Conservation (phyloP, 768 basidiomycete species). For the Phlegmacium glaucopus region DNA sequence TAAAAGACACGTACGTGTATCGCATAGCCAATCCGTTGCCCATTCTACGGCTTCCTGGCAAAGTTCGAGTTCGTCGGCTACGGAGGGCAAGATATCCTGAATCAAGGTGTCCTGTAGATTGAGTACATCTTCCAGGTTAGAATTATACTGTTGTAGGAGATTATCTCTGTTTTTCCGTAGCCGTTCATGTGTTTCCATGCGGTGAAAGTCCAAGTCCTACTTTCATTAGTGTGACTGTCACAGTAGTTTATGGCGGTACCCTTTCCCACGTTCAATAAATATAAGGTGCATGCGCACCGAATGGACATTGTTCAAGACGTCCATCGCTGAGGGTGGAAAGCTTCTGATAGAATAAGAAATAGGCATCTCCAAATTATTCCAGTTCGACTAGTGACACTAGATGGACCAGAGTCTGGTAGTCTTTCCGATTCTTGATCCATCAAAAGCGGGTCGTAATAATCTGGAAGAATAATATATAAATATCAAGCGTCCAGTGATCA, state of each 20-base stretch:
- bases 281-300: neutral
- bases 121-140: conserved; percentile 43
- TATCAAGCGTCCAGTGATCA: neutral
- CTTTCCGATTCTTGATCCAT: too few species aligned
- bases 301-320: too few species aligned
- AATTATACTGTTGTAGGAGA: conserved; percentile 47
- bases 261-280: conserved; percentile 17
- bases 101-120: conserved; percentile 50
- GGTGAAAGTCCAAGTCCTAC: neutral
- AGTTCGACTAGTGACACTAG: too few species aligned
- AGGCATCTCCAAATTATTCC: conserved; percentile 2
- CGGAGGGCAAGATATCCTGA: conserved; percentile 55
- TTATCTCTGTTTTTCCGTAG: conserved; percentile 44
- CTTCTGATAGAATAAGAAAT: conserved; percentile 5
- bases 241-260: neutral
- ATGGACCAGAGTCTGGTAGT: too few species aligned
- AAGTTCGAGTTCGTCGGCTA: conserved; percentile 56
- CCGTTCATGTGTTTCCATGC: conserved; percentile 37
- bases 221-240: conserved; percentile 3
- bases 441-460: too few species aligned
- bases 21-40: conserved; percentile 61
- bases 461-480: neutral
- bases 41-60: conserved; percentile 42
- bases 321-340: too few species aligned
- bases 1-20: conserved; percentile 49